phyloP scores from a whole-genome alignment of 805 yeast species.

The Saccharomycopsis microspora region DNA sequence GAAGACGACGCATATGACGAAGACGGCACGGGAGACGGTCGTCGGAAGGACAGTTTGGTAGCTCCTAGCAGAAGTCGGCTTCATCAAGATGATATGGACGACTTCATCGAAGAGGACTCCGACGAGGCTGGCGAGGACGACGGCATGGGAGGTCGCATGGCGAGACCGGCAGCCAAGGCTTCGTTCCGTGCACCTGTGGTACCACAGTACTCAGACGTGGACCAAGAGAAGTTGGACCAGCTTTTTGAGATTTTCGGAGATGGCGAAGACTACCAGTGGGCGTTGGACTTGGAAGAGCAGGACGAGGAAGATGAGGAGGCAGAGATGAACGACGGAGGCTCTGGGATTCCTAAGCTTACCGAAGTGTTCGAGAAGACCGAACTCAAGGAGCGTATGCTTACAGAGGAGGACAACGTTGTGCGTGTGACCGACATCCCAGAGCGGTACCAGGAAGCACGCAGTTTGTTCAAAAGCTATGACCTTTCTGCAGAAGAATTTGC shows the following conservation, averaged over 20 bases:
- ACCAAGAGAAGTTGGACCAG: slow-evolving; percentile 86
- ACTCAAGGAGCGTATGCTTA: slow-evolving; percentile 78
- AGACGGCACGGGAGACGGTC: slow-evolving; percentile 23
- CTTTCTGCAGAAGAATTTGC: slow-evolving; percentile 57
- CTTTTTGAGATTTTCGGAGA: slow-evolving; percentile 93
- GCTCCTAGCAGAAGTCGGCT: slow-evolving; percentile 9
- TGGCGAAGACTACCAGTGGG: slow-evolving; percentile 98
- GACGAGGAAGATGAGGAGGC: slow-evolving; percentile 34
- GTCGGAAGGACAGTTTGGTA: slow-evolving; percentile 13
- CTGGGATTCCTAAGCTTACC: slow-evolving; percentile 33
- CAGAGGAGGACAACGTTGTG: slow-evolving; percentile 83
- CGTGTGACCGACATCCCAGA: slow-evolving; percentile 87
- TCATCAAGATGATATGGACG: slow-evolving; percentile 79
- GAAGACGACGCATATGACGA: slow-evolving; percentile 24
- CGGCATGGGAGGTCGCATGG: slow-evolving; percentile 13
- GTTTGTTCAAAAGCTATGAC: slow-evolving; percentile 42
- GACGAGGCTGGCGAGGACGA: slow-evolving; percentile 40
- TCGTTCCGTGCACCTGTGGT: slow-evolving; percentile 46
- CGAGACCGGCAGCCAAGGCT: slow-evolving; percentile 24
- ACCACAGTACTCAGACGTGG: slow-evolving; percentile 34
- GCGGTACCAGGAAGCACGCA: slow-evolving; percentile 72
- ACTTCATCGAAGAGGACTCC: slow-evolving; percentile 94
- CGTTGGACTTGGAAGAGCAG: slow-evolving; percentile 76
- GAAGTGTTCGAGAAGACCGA: slow-evolving; percentile 95
- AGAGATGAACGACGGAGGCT: slow-evolving; percentile 29